Percentiles rank a stretch among this genome's conserved stretches.
These are phyloP conservation scores for Rutstroemia sp. DNA, from an alignment of 2,329 filamentous ascomycete species.

Conservation along the genomic window DNA sequence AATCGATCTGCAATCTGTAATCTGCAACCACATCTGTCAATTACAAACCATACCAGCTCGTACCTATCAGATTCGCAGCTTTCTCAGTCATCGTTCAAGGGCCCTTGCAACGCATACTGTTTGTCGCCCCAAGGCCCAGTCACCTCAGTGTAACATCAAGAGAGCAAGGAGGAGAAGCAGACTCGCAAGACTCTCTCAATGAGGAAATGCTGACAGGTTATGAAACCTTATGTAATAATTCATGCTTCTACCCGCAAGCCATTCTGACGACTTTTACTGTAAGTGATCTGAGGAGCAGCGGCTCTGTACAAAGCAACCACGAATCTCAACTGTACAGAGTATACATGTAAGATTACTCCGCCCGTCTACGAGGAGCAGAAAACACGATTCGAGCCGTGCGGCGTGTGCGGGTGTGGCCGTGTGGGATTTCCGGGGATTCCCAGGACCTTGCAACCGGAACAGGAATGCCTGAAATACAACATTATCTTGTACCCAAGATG, in stretches of 20 bases:
- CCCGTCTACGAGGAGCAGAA: background rate
- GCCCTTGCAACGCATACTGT: background rate
- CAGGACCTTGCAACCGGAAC: slow-evolving; percentile 9
- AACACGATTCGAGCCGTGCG: background rate
- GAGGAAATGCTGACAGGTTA: slow-evolving; percentile 4
- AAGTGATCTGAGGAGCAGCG: too few relatives aligned
- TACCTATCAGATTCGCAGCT: background rate
- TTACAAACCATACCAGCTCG: background rate
- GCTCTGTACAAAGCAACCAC: background rate
- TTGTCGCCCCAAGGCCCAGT: too few relatives aligned
- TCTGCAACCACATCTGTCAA: background rate
- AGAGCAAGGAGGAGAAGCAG: background rate
- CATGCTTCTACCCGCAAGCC: slow-evolving; percentile 1
- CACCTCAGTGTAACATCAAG: too few relatives aligned
- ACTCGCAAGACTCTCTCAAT: slow-evolving; percentile 6
- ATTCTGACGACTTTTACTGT: background rate
- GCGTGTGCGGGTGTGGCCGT: slow-evolving; percentile 8
- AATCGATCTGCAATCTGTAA: background rate
- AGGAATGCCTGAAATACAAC: slow-evolving; percentile 4
- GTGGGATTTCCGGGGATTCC: slow-evolving; percentile 9
- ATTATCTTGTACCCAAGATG: slow-evolving; percentile 4
- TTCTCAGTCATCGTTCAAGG: background rate
- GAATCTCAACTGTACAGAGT: background rate
- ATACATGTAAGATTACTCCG: background rate
- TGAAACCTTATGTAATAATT: slow-evolving; percentile 3